Evolutionary conservation across 257 asterid species (phyloP).

Genomic region (Nicotiana benthamiana): DNA sequence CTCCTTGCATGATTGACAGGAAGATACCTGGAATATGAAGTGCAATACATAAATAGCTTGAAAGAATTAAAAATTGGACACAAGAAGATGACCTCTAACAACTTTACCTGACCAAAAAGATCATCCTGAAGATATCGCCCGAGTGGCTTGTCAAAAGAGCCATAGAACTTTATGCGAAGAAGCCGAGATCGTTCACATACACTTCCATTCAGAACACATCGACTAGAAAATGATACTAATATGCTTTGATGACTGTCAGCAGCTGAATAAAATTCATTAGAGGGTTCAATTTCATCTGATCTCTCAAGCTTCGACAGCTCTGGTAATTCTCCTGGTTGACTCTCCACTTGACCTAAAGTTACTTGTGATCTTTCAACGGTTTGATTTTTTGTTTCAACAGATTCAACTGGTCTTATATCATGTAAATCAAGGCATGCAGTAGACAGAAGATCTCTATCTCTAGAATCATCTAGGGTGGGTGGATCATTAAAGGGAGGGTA

Average conservation of each 20-base stretch:
- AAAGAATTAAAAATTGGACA: conserved; percentile 8
- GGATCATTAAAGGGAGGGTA: conserved; percentile 22
- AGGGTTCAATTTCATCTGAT: conserved; percentile 31
- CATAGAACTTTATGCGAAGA: conserved; percentile 72
- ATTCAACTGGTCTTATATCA: conserved; percentile 16
- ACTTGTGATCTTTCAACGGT: conserved; percentile 9
- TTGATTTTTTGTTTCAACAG: conserved; percentile 6
- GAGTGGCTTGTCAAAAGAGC: conserved; percentile 85
- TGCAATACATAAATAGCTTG: conserved; percentile 1
- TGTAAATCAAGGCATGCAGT: conserved; percentile 32
- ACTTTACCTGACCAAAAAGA: conserved; percentile 78
- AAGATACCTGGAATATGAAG: conserved; percentile 39
- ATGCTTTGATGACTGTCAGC: conserved; percentile 61
- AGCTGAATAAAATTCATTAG: conserved; percentile 40
- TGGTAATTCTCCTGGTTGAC: conserved; percentile 32
- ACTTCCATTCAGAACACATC: conserved; percentile 49
- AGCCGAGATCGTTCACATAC: conserved; percentile 84
- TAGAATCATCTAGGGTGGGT: conserved; percentile 30
- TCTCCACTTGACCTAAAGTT: conserved; percentile 22
- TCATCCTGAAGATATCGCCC: conserved; percentile 84
- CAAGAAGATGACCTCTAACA: conserved; percentile 28
- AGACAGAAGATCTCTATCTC: conserved; percentile 27
- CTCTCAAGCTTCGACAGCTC: conserved; percentile 27
- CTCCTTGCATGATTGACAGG: conserved; percentile 81
- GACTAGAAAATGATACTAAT: conserved; percentile 86